Evolutionary conservation across 1,284 basidiomycete species (phyloP).

Genomic region (Rhodotorula mucilaginosa): DNA sequence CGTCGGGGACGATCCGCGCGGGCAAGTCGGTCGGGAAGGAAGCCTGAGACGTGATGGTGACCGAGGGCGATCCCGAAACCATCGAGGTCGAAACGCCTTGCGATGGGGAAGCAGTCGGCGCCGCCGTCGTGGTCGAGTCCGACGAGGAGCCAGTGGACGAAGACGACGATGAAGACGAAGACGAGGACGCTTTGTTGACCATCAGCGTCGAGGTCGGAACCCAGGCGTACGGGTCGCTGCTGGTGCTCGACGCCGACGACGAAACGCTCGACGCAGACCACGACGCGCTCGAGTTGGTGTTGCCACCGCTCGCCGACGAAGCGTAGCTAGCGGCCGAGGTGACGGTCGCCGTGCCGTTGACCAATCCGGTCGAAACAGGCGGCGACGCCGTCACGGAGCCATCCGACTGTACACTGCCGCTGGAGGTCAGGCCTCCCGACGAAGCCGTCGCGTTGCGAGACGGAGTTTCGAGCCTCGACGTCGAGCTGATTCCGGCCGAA

Average conservation of each 20-base stretch:
- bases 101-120: slow-evolving; percentile 11
- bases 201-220: slow-evolving; percentile 35
- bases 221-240: slow-evolving; percentile 29
- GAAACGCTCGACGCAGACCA: slow-evolving; percentile 1
- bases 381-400: neutral
- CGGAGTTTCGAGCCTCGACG: neutral
- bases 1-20: slow-evolving; percentile 31
- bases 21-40: slow-evolving; percentile 39
- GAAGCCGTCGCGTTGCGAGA: neutral
- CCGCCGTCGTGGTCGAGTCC: neutral
- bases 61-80: slow-evolving; percentile 29
- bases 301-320: neutral
- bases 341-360: neutral
- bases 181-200: slow-evolving; percentile 13
- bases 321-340: neutral
- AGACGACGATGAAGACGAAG: neutral
- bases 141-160: neutral
- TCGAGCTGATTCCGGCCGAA: no score
- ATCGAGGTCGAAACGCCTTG: slow-evolving; percentile 28
- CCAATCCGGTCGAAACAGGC: neutral
- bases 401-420: neutral
- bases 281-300: neutral
- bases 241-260: neutral
- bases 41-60: slow-evolving; percentile 37
- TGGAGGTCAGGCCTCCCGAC: neutral